Percentiles rank a stretch among this genome's conserved stretches.
Evolutionary conservation across 2,329 filamentous ascomycete genomes (phyloP).

Genomic region (Aspergillus awamori): DNA sequence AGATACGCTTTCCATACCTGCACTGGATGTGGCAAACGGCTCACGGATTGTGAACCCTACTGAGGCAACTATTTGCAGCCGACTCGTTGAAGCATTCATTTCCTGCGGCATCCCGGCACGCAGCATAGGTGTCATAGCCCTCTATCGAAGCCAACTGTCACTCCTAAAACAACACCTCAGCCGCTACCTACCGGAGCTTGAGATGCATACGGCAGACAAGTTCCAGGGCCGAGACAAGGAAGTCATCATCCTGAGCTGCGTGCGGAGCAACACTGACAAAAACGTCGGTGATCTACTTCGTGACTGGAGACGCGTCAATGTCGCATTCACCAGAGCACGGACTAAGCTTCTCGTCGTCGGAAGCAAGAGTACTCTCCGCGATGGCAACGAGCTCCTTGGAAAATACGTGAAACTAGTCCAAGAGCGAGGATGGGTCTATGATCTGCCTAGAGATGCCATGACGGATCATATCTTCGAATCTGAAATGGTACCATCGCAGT

Average conservation of each 20-base stretch:
- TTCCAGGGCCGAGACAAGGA: conserved; percentile 98
- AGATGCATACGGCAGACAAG: conserved; percentile 96
- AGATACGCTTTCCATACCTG: conserved; percentile 66
- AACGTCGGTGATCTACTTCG: conserved; percentile 88
- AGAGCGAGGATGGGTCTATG: conserved; percentile 74
- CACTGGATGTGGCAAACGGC: conserved; percentile 69
- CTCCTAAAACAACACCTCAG: conserved; percentile 75
- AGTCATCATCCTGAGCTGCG: conserved; percentile 82
- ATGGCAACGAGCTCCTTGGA: conserved; percentile 71
- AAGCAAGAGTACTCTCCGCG: conserved; percentile 72
- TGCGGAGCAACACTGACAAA: conserved; percentile 79
- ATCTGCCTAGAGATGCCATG: conserved; percentile 67
- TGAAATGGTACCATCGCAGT: conserved; percentile 24
- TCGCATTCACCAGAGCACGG: conserved; percentile 89
- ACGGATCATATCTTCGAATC: conserved; percentile 69
- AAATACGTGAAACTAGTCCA: conserved; percentile 79
- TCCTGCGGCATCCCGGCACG: conserved; percentile 71
- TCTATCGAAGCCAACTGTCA: conserved; percentile 90
- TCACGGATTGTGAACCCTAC: conserved; percentile 84
- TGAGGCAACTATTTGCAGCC: conserved; percentile 76
- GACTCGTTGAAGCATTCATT: conserved; percentile 79
- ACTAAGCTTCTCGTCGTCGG: conserved; percentile 90
- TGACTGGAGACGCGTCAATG: conserved; percentile 92
- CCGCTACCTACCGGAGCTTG: conserved; percentile 63
- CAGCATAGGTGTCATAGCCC: conserved; percentile 92